Base-by-base conservation (phyloP, 139 green algal species). In the Chlamydomonas urium region DNA sequence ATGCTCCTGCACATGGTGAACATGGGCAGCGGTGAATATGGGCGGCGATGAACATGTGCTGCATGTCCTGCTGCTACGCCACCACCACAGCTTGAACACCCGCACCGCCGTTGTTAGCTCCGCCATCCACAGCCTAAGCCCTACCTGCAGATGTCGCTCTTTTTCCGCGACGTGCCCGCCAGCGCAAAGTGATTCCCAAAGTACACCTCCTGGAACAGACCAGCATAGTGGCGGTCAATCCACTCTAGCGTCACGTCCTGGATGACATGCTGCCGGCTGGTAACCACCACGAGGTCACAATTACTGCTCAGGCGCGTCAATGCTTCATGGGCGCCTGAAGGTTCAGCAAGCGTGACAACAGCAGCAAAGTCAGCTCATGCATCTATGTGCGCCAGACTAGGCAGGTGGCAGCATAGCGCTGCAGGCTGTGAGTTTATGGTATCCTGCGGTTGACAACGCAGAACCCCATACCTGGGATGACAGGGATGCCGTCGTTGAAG, bases 171-270 rank as follows among this genome's bases (percentile, higher is more conserved):
- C 0, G 58, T 70, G 31, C 94, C 94, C 47, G 91, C 75, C 67
- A 96, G 75, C 2, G 94, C 93, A 76, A 90, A 98, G 83, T 98
- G 94, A 80, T 98, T 98, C 32, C 94, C 93, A 89, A 98, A 98
- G 81, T 97, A 92, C 0, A 98, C 90, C 3, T 88, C 75, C 53
- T 81, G 38, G 71, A 96, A 91, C 1, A 93, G 77, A 24, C 83
- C 83, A 1, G 86, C 83, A 66, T 87, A 97, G 74, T 97, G 90
- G 5, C 37, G 24, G 33, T 93, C 82, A 26, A 98, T 75, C 93
- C 93, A 98, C 14, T 91, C 71, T 33, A 94, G 75, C 14, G 93
- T 98, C 14, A 79, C 77, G 66, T 95, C 81, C 68, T 87, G 84
- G 67, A 98, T 98, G 8, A 91, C 82, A 68, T 98, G 89, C 82